These are phyloP conservation scores for Fusarium lateritium DNA, from an alignment of 2,329 filamentous ascomycete species.

Conservation along the genomic window DNA sequence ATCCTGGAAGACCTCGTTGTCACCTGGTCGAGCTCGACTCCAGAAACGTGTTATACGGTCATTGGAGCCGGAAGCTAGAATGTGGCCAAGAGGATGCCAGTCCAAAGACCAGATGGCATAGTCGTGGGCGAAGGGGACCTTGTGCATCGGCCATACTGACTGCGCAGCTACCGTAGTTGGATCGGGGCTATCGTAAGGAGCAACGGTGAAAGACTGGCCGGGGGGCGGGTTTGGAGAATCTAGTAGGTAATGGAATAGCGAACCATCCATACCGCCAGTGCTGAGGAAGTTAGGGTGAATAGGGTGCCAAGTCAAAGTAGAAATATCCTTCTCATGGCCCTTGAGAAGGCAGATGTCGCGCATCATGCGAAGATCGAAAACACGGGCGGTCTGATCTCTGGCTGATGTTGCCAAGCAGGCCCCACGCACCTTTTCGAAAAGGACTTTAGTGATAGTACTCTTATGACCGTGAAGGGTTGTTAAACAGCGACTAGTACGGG, in stretches of 20 bases:
- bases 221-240: constrained; percentile 91
- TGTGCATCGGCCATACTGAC: constrained; percentile 93
- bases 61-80: constrained; percentile 95
- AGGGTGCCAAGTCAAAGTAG: constrained; percentile 93
- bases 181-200: constrained; percentile 88
- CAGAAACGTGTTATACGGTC: constrained; percentile 98
- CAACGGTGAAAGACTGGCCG: constrained; percentile 78
- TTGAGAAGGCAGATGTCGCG: constrained; percentile 93
- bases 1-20: constrained; percentile 87
- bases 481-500: constrained; percentile 88
- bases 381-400: constrained; percentile 90
- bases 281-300: constrained; percentile 90
- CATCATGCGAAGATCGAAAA: constrained; percentile 99
- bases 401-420: constrained; percentile 92
- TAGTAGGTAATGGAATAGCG: constrained; percentile 93
- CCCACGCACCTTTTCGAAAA: constrained; percentile 89
- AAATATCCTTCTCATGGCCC: constrained; percentile 96
- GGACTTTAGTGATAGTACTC: constrained; percentile 93
- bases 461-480: constrained; percentile 98
- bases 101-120: constrained; percentile 98
- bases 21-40: constrained; percentile 91
- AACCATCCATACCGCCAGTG: constrained; percentile 91
- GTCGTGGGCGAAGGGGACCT: constrained; percentile 88
- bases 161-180: constrained; percentile 85
- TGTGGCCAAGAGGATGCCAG: constrained; percentile 97